These are phyloP conservation scores for Chalaropsis ovoidea DNA, from an alignment of 2,329 filamentous ascomycete species.

Conservation along the genomic window DNA sequence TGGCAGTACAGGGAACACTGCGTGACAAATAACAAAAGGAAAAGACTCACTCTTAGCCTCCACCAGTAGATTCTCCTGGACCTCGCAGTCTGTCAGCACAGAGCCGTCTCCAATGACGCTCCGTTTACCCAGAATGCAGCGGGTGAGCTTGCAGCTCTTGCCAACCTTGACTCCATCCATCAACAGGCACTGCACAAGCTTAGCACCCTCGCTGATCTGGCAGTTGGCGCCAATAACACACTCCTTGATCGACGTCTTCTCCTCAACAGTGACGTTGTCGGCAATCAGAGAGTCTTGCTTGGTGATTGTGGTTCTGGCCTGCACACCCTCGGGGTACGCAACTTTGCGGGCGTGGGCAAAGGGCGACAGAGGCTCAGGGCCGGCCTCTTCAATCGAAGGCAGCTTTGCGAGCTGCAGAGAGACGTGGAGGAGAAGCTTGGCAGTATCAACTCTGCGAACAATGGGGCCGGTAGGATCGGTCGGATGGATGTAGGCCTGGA, in stretches of 20 bases:
- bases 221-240: constrained; percentile 79
- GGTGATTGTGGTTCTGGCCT: constrained; percentile 70
- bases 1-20: neutral
- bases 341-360: constrained; percentile 73
- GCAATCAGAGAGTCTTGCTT: constrained; percentile 72
- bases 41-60: constrained; percentile 59
- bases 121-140: constrained; percentile 74
- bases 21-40: neutral
- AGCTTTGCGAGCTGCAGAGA: constrained; percentile 82
- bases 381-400: constrained; percentile 56
- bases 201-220: constrained; percentile 74
- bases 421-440: constrained; percentile 66
- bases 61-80: constrained; percentile 79
- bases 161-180: constrained; percentile 89
- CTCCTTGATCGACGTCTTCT: constrained; percentile 87
- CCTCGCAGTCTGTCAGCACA: constrained; percentile 78
- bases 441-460: constrained; percentile 80
- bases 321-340: constrained; percentile 72
- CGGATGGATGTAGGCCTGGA: constrained; percentile 75
- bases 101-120: constrained; percentile 74
- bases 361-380: constrained; percentile 50
- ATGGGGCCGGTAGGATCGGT: constrained; percentile 46
- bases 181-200: constrained; percentile 74
- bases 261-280: constrained; percentile 80
- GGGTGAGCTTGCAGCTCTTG: constrained; percentile 72